These are phyloP conservation scores for Dactylis glomerata DNA, from an alignment of 176 grass and related monocot species.

Conservation along the genomic window DNA sequence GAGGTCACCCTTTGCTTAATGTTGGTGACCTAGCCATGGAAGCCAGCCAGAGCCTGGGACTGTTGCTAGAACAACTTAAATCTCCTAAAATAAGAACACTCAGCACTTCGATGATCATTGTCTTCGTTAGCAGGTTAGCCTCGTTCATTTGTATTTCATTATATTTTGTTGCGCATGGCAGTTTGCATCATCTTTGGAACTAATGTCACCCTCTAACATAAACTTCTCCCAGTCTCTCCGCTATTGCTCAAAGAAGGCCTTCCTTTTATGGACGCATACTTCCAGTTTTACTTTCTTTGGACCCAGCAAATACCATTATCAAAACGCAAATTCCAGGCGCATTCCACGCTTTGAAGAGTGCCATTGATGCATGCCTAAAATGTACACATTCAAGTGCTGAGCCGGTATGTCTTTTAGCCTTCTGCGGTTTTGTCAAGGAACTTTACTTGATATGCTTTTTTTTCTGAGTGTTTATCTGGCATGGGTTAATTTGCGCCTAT, in stretches of 20 bases:
- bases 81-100: constrained; percentile 82
- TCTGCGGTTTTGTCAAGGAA: not conserved
- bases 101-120: constrained; percentile 83
- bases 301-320: constrained; percentile 72
- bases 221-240: constrained; percentile 71
- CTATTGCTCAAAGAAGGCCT: constrained; percentile 87
- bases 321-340: constrained; percentile 62
- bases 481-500: not conserved
- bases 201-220: constrained; percentile 15
- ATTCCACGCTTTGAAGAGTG: constrained; percentile 87
- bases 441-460: not conserved
- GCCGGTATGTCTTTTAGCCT: constrained; percentile 67
- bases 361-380: constrained; percentile 79
- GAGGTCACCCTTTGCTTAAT: constrained; percentile 87
- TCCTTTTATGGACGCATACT: constrained; percentile 94
- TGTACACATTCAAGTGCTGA: constrained; percentile 98
- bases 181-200: not conserved
- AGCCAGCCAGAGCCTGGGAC: constrained; percentile 87
- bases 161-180: not conserved
- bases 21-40: constrained; percentile 82
- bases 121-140: constrained; percentile 79
- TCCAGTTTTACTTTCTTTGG: constrained; percentile 86
- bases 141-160: constrained; percentile 6
- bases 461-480: constrained; percentile 9
- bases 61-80: constrained; percentile 87